Percentiles rank a stretch among this genome's conserved stretches.
Conservation (phyloP, 2,329 filamentous ascomycete genomes). For the Orbilia quercus region DNA sequence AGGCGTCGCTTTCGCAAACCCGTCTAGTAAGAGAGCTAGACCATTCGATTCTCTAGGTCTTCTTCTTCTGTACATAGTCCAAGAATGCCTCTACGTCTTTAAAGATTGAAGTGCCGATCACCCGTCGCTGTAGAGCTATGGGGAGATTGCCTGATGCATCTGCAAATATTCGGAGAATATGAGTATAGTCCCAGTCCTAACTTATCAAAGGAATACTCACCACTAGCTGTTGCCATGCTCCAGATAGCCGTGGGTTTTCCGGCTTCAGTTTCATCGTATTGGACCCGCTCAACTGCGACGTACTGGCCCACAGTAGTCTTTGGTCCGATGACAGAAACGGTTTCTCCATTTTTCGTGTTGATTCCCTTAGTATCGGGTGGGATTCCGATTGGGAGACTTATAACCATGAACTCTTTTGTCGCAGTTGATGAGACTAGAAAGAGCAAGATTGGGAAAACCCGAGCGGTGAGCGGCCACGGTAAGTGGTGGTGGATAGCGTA, state of each 20-base stretch:
- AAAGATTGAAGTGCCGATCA: constrained; percentile 35
- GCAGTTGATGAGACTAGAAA: constrained; percentile 19
- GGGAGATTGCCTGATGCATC: constrained; percentile 48
- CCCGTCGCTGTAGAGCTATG: constrained; percentile 27
- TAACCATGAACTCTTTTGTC: constrained; percentile 41
- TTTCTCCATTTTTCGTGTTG: constrained; percentile 23
- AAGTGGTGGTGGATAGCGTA: constrained; percentile 49
- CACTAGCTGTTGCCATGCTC: constrained; percentile 52
- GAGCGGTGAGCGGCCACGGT: constrained; percentile 42
- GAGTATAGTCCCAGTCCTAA: background rate
- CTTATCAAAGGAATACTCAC: constrained; percentile 8
- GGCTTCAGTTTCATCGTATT: constrained; percentile 10
- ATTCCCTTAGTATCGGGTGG: constrained; percentile 16
- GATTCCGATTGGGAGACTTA: constrained; percentile 39
- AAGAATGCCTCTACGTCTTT: constrained; percentile 50
- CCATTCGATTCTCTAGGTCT: background rate
- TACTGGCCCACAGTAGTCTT: constrained; percentile 40
- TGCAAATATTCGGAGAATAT: background rate
- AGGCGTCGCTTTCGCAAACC: too few species aligned
- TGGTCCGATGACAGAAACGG: constrained; percentile 22
- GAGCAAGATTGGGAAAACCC: constrained; percentile 43
- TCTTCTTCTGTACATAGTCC: constrained; percentile 29
- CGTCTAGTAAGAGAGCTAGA: background rate
- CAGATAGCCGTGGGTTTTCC: constrained; percentile 27
- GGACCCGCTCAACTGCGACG: constrained; percentile 42